Percentiles rank a stretch among this genome's conserved stretches.
Conservation (phyloP, 805 yeast species). For the Kluyveromyces siamensis region DNA sequence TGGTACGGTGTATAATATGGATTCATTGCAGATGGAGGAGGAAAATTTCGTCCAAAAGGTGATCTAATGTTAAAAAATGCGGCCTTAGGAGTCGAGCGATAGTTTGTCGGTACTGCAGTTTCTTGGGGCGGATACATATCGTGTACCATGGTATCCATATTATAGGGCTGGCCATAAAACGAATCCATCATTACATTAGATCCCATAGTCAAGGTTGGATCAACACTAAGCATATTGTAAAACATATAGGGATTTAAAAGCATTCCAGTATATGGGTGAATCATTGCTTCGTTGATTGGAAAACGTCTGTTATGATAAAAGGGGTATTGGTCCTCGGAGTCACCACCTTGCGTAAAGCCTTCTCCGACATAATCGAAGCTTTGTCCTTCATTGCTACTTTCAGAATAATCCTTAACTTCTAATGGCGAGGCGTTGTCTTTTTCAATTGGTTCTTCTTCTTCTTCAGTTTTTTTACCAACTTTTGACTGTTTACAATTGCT, state of each 20-base stretch:
- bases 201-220: conserved; percentile 1
- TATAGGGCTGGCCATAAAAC: neutral
- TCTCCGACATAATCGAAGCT: neutral
- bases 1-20: conserved; percentile 1
- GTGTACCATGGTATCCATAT: neutral
- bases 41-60: conserved; percentile 2
- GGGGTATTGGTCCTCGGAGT: neutral
- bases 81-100: neutral
- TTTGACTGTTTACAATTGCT: neutral
- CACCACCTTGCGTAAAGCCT: neutral
- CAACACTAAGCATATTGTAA: conserved; percentile 1
- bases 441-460: neutral
- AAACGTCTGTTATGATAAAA: neutral
- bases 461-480: neutral
- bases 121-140: conserved; percentile 1
- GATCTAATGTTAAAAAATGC: conserved; percentile 3
- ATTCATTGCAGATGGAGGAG: conserved; percentile 3
- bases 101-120: neutral
- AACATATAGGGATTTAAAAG: conserved; percentile 2
- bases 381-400: neutral
- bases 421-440: too few relatives aligned
- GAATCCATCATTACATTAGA: neutral
- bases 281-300: neutral
- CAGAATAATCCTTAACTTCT: neutral
- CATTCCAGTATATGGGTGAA: conserved; percentile 4